phyloP scores from a whole-genome alignment of 148 eudicot species.

The Mesembryanthemum crystallinum region DNA sequence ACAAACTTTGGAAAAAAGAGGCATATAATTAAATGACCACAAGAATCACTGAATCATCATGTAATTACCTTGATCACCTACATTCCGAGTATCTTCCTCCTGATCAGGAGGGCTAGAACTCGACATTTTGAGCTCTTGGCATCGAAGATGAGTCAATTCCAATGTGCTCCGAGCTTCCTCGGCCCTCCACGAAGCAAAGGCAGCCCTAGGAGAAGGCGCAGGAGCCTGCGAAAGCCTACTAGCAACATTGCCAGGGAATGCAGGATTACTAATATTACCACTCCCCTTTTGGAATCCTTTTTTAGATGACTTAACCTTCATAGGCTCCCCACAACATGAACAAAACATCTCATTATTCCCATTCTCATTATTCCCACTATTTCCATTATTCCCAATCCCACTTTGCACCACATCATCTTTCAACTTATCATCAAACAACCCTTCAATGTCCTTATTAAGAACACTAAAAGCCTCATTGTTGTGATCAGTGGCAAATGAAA shows the following conservation, averaged over 20 bases:
- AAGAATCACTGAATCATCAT: not conserved
- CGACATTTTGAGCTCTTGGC: constrained; percentile 50
- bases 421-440: constrained; percentile 54
- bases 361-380: not conserved
- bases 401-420: constrained; percentile 30
- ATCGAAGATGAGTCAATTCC: constrained; percentile 51
- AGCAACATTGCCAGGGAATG: constrained; percentile 21
- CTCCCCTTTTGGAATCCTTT: constrained; percentile 26
- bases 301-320: constrained; percentile 49
- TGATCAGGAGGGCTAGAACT: constrained; percentile 25
- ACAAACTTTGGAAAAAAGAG: not conserved
- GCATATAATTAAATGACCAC: not conserved
- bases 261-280: constrained; percentile 6
- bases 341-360: constrained; percentile 33
- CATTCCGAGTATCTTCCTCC: constrained; percentile 37
- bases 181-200: constrained; percentile 34
- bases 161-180: constrained; percentile 49
- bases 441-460: constrained; percentile 47
- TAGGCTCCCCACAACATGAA: constrained; percentile 84
- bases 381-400: constrained; percentile 17
- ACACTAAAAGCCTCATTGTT: constrained; percentile 50
- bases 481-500: constrained; percentile 63
- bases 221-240: constrained; percentile 42
- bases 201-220: constrained; percentile 63
- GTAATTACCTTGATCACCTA: constrained; percentile 20